Evolutionary conservation across 139 green algal genomes (phyloP), one percentile per base, ranked within the genome.

Genomic region (Chlamydomonas applanata): DNA sequence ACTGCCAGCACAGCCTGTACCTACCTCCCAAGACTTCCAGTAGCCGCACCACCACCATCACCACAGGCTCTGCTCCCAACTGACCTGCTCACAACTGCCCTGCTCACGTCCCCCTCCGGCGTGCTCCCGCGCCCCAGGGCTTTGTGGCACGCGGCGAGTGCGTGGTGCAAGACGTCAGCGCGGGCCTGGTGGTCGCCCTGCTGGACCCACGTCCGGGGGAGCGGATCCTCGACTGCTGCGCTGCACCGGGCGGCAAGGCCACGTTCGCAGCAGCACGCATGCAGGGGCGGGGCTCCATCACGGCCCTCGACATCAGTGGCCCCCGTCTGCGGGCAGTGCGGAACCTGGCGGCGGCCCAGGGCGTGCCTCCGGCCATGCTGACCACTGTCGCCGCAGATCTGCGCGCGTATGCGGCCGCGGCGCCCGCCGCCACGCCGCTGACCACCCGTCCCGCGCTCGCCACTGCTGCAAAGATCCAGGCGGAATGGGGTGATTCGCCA

Each of bases 161-260:
- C 19, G 27, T 30, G n/a, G 83, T 96, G 34, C 89, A 98, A 81
- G 93, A 97, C 62, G 90, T 97, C 65, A 83, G 86, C 0, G 93
- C 93, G 0, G 93, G 87, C 5, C 76, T 97, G 68, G 94, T 97
- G 63, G 89, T 98, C 17, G 57, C 71, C 3, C 57, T 93, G 36
- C 75, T 98, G 71, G 83, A 90, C 57, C 92, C 94, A 2, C 82
- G 84, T 75, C 88, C 90, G 0, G 93, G 91, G 0, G 93, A 98
- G 22, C 22, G 19, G 1, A 29, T 98, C 16, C 83, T 98, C 34
- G 94, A 98, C 79, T 87, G 77, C 60, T 98, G 94, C 67, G 90
- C 93, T 16, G 94, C 94, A 1, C 94, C 94, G 0, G 94, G 94
- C 9, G 92, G 93, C 62, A 98, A 98, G 79, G 76, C 91, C 14